phyloP scores from a whole-genome alignment of 2,329 filamentous ascomycete genomes.

The Spiromastix sp. region DNA sequence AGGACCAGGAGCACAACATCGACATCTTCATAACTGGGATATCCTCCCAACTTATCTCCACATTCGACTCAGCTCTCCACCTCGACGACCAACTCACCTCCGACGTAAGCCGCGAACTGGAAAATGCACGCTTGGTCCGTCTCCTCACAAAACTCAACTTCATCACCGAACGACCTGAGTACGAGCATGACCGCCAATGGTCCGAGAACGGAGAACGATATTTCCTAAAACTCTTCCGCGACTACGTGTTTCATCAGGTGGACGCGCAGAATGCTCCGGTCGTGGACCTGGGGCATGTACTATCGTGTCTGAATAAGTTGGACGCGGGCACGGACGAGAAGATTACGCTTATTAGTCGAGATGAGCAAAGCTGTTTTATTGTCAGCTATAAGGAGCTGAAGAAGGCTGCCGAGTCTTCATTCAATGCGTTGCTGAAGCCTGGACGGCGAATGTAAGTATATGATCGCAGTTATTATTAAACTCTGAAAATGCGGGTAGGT shows the following conservation, averaged over 20 bases:
- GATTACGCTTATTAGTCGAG: conserved; percentile 73
- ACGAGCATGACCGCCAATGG: conserved; percentile 68
- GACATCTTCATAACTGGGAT: conserved; percentile 72
- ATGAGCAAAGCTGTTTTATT: conserved; percentile 81
- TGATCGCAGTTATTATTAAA: no score
- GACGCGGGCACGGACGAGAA: conserved; percentile 84
- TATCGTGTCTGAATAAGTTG: conserved; percentile 80
- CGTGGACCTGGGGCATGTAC: conserved; percentile 76
- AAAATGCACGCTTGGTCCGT: conserved; percentile 78
- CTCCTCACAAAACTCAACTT: conserved; percentile 73
- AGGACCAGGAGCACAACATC: conserved; percentile 56
- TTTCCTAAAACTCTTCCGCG: conserved; percentile 85
- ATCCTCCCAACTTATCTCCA: conserved; percentile 61
- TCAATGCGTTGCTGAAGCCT: conserved; percentile 45
- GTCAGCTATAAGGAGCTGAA: conserved; percentile 86
- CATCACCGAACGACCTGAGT: conserved; percentile 83
- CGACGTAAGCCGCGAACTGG: conserved; percentile 68
- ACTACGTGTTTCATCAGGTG: conserved; percentile 96
- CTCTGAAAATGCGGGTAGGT: no score
- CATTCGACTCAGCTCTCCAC: conserved; percentile 71
- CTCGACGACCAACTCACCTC: conserved; percentile 63
- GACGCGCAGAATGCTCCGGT: conserved; percentile 74
- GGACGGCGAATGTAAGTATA: conserved; percentile 18
- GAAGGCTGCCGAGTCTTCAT: conserved; percentile 50
- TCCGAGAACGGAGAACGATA: conserved; percentile 89